A percentile compares a stretch with the other conserved stretches of the same genome.
Evolutionary conservation across 257 asterid genomes (phyloP).

Genomic region (Solanum lycopersicoides): DNA sequence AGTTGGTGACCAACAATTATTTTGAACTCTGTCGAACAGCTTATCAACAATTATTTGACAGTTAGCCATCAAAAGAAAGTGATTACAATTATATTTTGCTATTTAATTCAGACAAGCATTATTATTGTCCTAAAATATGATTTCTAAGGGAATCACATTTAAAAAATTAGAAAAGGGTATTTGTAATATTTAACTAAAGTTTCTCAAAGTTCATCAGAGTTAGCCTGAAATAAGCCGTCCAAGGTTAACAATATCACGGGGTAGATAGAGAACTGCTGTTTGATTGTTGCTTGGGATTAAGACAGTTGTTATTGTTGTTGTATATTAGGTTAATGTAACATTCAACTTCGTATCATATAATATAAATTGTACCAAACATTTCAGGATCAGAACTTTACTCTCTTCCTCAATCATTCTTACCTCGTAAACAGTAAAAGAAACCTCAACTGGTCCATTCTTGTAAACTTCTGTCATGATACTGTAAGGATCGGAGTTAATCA

Average conservation of each 20-base stretch:
- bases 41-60: neutral
- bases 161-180: neutral
- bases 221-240: neutral
- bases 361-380: neutral
- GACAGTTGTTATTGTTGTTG: neutral
- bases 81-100: neutral
- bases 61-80: neutral
- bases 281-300: neutral
- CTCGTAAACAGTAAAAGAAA: constrained; percentile 93
- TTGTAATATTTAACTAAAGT: neutral
- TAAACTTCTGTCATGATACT: constrained; percentile 81
- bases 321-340: neutral
- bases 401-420: constrained; percentile 20
- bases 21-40: neutral
- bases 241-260: neutral
- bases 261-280: neutral
- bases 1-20: neutral
- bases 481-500: constrained; percentile 52
- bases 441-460: constrained; percentile 90
- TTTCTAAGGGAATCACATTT: neutral
- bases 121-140: neutral
- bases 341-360: neutral
- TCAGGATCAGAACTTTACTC: neutral
- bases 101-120: neutral
- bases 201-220: neutral